Conservation (phyloP, 768 basidiomycete species). For the Tulasnella sp. region DNA sequence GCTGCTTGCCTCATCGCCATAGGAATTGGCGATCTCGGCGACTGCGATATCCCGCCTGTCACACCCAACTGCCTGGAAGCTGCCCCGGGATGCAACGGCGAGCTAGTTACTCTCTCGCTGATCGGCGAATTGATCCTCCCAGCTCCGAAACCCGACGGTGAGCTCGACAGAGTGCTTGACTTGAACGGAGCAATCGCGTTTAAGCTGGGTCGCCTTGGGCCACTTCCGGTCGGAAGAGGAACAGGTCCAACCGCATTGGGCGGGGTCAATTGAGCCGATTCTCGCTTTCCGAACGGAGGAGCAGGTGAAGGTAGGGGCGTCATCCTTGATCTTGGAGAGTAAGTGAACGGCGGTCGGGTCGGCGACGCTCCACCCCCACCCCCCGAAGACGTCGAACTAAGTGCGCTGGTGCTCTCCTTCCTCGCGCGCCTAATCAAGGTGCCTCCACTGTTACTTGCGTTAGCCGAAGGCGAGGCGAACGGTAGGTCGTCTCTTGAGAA, state of each 20-base stretch:
- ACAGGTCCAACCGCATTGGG: background rate
- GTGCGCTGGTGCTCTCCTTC: conserved; percentile 7
- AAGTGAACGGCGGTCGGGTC: background rate
- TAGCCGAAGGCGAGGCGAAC: background rate
- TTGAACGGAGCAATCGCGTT: conserved; percentile 15
- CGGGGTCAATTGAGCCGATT: background rate
- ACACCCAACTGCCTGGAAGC: background rate
- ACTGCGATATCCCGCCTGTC: background rate
- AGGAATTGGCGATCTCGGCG: conserved; percentile 1
- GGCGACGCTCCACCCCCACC: background rate
- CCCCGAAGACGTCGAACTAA: conserved; percentile 4
- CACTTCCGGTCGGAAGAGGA: background rate
- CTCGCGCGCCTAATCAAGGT: background rate
- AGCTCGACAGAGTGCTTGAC: conserved; percentile 12
- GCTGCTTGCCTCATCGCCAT: background rate
- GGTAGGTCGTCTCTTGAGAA: conserved; percentile 9
- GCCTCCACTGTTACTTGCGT: background rate
- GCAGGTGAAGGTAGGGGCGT: background rate
- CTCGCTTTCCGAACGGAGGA: background rate
- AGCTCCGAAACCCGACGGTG: conserved; percentile 5
- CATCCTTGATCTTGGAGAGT: conserved; percentile 1
- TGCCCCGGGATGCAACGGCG: background rate
- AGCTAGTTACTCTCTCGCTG: background rate
- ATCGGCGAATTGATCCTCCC: background rate
- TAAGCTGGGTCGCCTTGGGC: conserved; percentile 4